Base-by-base conservation (phyloP, 2,329 filamentous ascomycete genomes). In the Didymosphaeria variabile region DNA sequence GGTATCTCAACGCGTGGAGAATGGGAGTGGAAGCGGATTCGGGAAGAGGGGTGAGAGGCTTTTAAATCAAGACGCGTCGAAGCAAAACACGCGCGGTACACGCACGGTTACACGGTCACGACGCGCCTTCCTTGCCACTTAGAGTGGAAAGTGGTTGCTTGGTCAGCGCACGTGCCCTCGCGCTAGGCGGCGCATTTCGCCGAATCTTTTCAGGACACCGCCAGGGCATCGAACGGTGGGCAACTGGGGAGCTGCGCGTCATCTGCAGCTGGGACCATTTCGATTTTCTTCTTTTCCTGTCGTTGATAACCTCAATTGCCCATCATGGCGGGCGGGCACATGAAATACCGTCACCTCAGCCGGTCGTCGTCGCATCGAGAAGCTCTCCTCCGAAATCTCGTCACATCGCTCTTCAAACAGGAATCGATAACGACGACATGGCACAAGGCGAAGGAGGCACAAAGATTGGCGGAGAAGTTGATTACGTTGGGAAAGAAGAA, bases 401-500 rank as follows among this genome's bases (percentile, higher is more conserved):
- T 98, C 78, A 97, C 94, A 69, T 95, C 94, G 57, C 91, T 99
- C 68, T 91, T 99, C 82, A 87, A 92, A 80, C 89, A 97, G 80
- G 95, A 99, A 83, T 89, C 92, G 65, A 97, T 99, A 82, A 89
- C 90, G 66, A 99, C 95, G 54, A 97, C 95, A 81, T 97, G 91
- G 86, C 90, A 91, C 78, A 98, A 98, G 82, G 95, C 95, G 51
- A 99, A 98, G 82, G 95, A 99, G 83, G 92, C 95, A 21, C 95
- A 99, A 82, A 87, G 92, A 46, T 79, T 98, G 70, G 95, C 94
- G 8, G 95, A 99, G 77, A 96, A 97, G 84, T 84, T 98, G 68
- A 94, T 99, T 73, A 97, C 94, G 5, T 80, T 97, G 71, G 94
- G 92, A 21, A 99, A 98, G 86, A 91, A 90, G 82, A 93, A 97